These are phyloP conservation scores for Eutrema heterophyllum DNA, from an alignment of 345 rosid species.

Conservation along the genomic window DNA sequence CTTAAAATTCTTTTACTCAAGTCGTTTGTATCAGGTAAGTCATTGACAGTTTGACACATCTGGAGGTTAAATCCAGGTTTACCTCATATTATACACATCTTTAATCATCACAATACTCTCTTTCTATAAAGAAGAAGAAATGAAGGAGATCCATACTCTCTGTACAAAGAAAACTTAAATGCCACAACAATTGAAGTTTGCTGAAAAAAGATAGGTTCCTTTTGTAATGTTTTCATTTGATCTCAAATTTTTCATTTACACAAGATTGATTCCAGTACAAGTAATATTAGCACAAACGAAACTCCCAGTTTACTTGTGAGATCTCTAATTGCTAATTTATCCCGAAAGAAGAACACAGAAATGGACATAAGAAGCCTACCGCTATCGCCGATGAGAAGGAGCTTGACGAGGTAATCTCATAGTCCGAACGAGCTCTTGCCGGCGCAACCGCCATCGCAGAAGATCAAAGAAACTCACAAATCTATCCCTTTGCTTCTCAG, in stretches of 20 bases:
- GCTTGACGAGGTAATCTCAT: slow-evolving; percentile 52
- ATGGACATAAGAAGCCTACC: slow-evolving; percentile 21
- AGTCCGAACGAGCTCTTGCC: slow-evolving; percentile 52
- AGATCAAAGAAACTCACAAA: neutral
- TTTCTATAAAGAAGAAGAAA: too few species aligned
- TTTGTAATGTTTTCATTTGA: too few species aligned
- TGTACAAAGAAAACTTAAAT: too few species aligned
- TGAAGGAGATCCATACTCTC: too few species aligned
- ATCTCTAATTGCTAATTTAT: neutral
- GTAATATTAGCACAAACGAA: neutral
- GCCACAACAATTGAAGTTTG: too few species aligned
- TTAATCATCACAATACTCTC: too few species aligned
- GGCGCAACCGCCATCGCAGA: slow-evolving; percentile 49
- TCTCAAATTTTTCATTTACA: neutral
- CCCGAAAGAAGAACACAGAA: neutral
- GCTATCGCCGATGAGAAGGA: slow-evolving; percentile 50
- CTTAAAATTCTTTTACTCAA: too few species aligned
- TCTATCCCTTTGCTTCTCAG: neutral
- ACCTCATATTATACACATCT: too few species aligned
- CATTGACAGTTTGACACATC: too few species aligned
- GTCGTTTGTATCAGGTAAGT: too few species aligned
- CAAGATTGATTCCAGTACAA: neutral
- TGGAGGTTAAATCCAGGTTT: too few species aligned
- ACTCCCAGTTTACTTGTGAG: neutral
- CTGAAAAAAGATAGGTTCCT: too few species aligned